Conservation (phyloP, 2,329 filamentous ascomycete species). For the Calonectria honghensis region DNA sequence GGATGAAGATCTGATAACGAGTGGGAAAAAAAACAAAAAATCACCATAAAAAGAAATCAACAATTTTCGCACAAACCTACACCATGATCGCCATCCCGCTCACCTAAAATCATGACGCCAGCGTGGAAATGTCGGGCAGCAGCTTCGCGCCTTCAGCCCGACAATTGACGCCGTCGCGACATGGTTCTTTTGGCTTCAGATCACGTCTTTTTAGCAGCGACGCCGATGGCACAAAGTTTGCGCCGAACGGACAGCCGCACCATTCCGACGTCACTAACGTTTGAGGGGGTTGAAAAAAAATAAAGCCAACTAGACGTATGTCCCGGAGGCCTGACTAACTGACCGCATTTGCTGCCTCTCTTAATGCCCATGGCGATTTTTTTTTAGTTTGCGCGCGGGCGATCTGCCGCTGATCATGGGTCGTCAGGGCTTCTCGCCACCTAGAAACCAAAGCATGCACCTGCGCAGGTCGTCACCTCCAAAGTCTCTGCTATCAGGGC, state of each 20-base stretch:
- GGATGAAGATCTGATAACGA: conserved; percentile 35
- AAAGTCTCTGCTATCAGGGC: background rate
- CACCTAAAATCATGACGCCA: conserved; percentile 17
- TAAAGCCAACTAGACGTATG: background rate
- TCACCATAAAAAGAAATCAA: background rate
- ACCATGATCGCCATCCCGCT: conserved; percentile 12
- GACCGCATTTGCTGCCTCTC: background rate
- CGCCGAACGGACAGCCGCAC: conserved; percentile 16
- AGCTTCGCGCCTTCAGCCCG: conserved; percentile 14
- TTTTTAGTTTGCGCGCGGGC: conserved; percentile 5
- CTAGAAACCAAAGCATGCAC: conserved; percentile 6
- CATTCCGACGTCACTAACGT: background rate
- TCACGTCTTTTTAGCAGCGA: conserved; percentile 8
- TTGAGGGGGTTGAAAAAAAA: background rate
- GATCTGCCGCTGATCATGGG: conserved; percentile 28
- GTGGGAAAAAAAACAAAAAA: conserved; percentile 11
- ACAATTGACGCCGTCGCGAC: conserved; percentile 13
- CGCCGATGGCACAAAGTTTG: conserved; percentile 9
- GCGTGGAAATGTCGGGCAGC: conserved; percentile 20
- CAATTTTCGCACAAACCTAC: background rate
- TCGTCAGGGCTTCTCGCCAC: conserved; percentile 14
- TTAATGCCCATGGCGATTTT: conserved; percentile 17
- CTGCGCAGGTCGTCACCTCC: conserved; percentile 7
- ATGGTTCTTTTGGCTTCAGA: background rate
- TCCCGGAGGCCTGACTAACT: background rate